Conservation (phyloP, 257 asterid species). For the Rubia yunnanensis region DNA sequence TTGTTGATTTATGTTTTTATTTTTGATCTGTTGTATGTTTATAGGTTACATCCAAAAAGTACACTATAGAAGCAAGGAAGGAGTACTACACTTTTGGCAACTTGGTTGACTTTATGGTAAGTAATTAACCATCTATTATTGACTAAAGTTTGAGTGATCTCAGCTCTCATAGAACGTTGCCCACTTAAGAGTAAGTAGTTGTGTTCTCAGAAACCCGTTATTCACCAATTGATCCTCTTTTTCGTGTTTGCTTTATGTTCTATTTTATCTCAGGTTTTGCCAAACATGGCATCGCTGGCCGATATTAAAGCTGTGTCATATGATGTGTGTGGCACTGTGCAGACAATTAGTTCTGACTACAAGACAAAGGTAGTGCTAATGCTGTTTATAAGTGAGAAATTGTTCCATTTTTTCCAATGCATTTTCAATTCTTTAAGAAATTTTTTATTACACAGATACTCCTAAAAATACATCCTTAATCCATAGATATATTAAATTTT, state of each 20-base stretch:
- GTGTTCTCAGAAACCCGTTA: background rate
- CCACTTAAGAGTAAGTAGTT: background rate
- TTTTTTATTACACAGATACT: background rate
- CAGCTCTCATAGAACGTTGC: background rate
- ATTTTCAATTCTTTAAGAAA: background rate
- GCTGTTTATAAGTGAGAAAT: background rate
- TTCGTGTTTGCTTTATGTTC: conserved; percentile 18
- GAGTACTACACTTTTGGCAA: conserved; percentile 74
- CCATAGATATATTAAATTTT: background rate
- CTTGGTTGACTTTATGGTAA: conserved; percentile 73
- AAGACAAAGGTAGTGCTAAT: conserved; percentile 58
- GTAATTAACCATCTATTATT: conserved; percentile 11
- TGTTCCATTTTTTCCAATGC: background rate
- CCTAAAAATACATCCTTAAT: background rate
- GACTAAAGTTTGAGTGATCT: background rate
- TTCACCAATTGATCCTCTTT: conserved; percentile 4
- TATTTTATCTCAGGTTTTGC: conserved; percentile 57
- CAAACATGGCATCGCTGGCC: conserved; percentile 79
- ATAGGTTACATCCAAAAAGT: conserved; percentile 84
- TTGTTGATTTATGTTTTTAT: background rate
- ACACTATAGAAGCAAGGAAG: conserved; percentile 78
- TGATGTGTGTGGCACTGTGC: conserved; percentile 73
- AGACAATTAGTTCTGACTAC: conserved; percentile 58
- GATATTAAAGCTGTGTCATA: conserved; percentile 84
- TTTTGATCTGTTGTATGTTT: conserved; percentile 18